These are phyloP conservation scores for Triticum turgidum DNA, from an alignment of 176 grass and related monocot genomes.

Conservation along the genomic window DNA sequence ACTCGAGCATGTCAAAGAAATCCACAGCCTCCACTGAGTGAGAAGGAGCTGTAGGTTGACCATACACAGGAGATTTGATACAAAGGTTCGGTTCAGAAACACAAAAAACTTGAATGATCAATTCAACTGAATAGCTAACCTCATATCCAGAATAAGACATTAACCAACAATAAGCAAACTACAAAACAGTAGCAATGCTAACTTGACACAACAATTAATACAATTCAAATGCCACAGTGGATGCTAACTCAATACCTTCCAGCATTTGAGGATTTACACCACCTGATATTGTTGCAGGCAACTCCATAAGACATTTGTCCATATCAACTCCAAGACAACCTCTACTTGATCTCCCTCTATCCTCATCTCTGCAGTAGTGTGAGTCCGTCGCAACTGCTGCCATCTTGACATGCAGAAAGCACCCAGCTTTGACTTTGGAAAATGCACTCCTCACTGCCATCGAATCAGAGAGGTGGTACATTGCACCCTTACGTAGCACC, in stretches of 20 bases:
- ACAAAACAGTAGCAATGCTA: neutral
- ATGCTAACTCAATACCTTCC: constrained; percentile 30
- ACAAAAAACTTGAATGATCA: neutral
- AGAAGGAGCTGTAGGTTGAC: neutral
- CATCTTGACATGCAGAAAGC: constrained; percentile 67
- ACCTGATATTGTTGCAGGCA: neutral
- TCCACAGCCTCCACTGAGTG: neutral
- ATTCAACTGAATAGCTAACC: constrained; percentile 9
- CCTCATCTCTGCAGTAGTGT: constrained; percentile 4
- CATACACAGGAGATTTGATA: neutral
- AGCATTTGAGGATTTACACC: constrained; percentile 9
- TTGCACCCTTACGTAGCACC: constrained; percentile 43
- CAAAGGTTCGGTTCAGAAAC: neutral
- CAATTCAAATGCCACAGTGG: neutral
- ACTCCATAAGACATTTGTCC: constrained; percentile 2
- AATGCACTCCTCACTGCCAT: constrained; percentile 52
- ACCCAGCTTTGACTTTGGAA: constrained; percentile 37
- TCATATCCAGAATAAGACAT: constrained; percentile 6
- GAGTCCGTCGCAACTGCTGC: neutral
- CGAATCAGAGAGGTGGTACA: constrained; percentile 70
- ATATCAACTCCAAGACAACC: constrained; percentile 7
- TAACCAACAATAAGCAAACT: neutral
- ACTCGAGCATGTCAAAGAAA: neutral
- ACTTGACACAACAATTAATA: constrained; percentile 3
- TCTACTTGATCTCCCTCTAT: constrained; percentile 20